Evolutionary conservation across 495 filamentous ascomycete species (phyloP).

Genomic region (Annulohypoxylon stygium): DNA sequence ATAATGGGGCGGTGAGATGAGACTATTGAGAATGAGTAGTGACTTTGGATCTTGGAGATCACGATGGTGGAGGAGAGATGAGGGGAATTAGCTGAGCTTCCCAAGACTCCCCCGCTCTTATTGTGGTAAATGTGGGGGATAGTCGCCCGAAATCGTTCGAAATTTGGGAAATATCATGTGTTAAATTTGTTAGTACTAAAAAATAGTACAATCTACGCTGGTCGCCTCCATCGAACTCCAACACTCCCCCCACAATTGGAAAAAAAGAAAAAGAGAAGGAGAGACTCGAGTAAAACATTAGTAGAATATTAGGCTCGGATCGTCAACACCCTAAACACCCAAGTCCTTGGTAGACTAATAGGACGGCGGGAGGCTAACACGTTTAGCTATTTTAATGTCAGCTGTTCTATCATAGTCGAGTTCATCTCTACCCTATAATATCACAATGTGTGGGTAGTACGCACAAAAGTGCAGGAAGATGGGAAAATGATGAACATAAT

Average conservation of each 20-base stretch:
- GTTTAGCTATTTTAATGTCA: neutral
- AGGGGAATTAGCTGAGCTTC: conserved; percentile 16
- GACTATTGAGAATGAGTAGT: conserved; percentile 20
- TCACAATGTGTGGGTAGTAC: neutral
- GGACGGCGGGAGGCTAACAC: neutral
- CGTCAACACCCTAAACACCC: neutral
- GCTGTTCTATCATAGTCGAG: neutral
- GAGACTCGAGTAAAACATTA: neutral
- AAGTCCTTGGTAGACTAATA: neutral
- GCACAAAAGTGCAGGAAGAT: neutral
- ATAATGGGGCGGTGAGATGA: conserved; percentile 25
- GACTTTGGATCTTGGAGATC: conserved; percentile 33
- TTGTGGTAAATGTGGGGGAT: conserved; percentile 37
- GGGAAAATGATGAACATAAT: neutral
- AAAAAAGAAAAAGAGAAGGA: neutral
- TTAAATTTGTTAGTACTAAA: neutral
- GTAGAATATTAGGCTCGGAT: conserved; percentile 7
- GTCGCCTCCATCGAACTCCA: neutral
- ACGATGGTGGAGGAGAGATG: conserved; percentile 21
- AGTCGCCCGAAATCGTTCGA: conserved; percentile 1
- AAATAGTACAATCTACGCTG: neutral
- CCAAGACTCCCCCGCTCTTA: conserved; percentile 34
- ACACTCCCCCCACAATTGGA: neutral
- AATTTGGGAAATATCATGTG: conserved; percentile 8
- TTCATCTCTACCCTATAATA: neutral